Evolutionary conservation across 148 eudicot species (phyloP).

Genomic region (Tetragonia tetragonoides): DNA sequence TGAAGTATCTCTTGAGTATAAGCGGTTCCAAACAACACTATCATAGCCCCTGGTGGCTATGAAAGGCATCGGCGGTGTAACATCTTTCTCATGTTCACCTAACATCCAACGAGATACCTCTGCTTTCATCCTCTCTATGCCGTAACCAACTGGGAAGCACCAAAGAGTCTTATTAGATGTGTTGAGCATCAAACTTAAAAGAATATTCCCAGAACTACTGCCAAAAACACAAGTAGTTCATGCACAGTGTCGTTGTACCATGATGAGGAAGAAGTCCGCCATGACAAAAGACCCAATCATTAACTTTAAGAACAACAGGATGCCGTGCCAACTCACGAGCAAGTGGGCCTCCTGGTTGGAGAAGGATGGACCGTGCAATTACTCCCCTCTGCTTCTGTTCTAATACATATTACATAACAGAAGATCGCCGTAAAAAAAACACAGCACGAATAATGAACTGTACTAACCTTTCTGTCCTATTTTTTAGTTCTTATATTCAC

Average conservation of each 20-base stretch:
- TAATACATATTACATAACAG: conserved; percentile 39
- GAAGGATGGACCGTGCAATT: conserved; percentile 71
- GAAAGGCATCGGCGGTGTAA: conserved; percentile 53
- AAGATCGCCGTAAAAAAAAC: conserved; percentile 7
- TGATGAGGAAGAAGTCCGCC: conserved; percentile 99
- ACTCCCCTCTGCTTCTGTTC: conserved; percentile 99
- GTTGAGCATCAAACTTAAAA: not conserved
- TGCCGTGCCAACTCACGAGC: conserved; percentile 90
- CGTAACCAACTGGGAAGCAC: conserved; percentile 62
- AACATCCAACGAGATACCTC: conserved; percentile 93
- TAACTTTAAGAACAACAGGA: conserved; percentile 77
- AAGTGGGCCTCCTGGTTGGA: conserved; percentile 87
- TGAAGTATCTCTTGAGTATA: conserved; percentile 82
- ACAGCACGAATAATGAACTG: not conserved
- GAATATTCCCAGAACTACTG: not conserved
- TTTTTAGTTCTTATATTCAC: not conserved
- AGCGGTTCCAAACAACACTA: conserved; percentile 97
- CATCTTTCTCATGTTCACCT: conserved; percentile 46
- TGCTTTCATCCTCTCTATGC: conserved; percentile 80
- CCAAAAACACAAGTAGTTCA: not conserved
- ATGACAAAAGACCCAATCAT: conserved; percentile 97
- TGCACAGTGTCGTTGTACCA: conserved; percentile 41
- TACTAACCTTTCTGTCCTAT: not conserved
- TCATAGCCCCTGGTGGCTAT: conserved; percentile 87
- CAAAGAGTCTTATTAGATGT: not conserved